Evolutionary conservation across 1,139 yeast species (phyloP), one percentile per base, ranked within the genome.

Genomic region (Sugiyamaella pinicola): DNA sequence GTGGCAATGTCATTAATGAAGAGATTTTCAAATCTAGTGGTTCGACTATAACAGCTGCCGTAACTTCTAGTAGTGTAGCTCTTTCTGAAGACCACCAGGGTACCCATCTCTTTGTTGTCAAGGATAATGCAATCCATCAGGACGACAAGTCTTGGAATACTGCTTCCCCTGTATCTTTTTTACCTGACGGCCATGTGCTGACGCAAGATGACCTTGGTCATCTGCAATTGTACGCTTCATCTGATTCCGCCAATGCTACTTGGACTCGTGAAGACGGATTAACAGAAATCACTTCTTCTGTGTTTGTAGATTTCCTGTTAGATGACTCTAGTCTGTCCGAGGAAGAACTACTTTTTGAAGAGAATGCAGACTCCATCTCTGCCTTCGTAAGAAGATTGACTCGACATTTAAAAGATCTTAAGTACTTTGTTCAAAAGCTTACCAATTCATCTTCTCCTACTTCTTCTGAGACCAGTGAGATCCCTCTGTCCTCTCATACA

Each of bases 191-290:
- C 35, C 13, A 17, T n/a, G 17, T 31, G 4, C 24, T 46, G 7
- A 18, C 17, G 4, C 49, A 46, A 13, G 38, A 33, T 39, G 49
- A 37, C 8, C 26, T 37, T 18, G 49, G 49, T 9, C 12, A 28
- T 28, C 38, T 46, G 18, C 34, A 21, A 15, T 22, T 45, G 7
- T 15, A 31, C 13, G 21, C 15, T 40, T 17, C 44, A 31, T 8
- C 13, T 4, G 19, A 7, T 28, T 15, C 13, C 8, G 18, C 13
- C 18, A 22, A 12, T 2, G 28, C 24, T 26, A n/a, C 12, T 10
- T 81, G 85, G 85, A 43, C 58, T 2, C 72, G 76, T 49, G 83
- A 81, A 58, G 81, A 77, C 59, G 75, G 81, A 0, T 56, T 78
- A 8, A 69, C 77, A 5, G 62, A 72, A 24, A 67, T 76, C 3